Percentiles rank a stretch among this genome's conserved stretches.
phyloP scores from a whole-genome alignment of 345 rosid species.

The Populus alba region DNA sequence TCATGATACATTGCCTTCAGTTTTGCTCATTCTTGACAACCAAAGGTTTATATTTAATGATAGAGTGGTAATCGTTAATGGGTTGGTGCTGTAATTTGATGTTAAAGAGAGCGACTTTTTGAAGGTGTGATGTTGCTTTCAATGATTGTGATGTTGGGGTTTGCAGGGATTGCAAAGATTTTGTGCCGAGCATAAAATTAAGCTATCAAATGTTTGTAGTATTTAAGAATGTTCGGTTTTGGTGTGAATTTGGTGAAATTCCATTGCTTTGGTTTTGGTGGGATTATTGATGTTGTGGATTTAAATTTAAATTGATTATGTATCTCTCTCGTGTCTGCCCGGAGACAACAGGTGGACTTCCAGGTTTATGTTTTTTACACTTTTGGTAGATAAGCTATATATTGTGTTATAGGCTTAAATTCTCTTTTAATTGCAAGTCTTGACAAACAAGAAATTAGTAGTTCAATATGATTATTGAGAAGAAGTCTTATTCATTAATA shows the following conservation, averaged over 20 bases:
- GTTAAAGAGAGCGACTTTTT: too few species aligned
- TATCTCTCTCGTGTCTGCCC: conserved; percentile 90
- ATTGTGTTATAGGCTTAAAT: not conserved
- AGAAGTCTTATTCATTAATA: too few species aligned
- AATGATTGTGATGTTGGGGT: too few species aligned
- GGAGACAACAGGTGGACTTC: conserved; percentile 95
- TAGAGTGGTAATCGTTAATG: conserved; percentile 60
- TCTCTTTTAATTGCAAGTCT: not conserved
- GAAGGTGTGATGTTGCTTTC: too few species aligned
- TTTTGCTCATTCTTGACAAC: conserved; percentile 82
- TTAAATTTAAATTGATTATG: conserved; percentile 71
- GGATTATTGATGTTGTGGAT: too few species aligned
- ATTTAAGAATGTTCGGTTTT: not conserved
- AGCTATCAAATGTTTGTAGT: conserved; percentile 67
- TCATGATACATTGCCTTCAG: conserved; percentile 86
- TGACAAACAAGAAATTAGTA: not conserved
- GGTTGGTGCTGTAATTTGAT: not conserved
- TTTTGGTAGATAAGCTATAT: not conserved
- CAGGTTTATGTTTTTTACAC: conserved; percentile 48
- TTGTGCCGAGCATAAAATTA: conserved; percentile 89
- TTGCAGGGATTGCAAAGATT: conserved; percentile 84
- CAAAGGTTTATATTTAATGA: conserved; percentile 91
- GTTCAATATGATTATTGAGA: too few species aligned
- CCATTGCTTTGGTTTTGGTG: too few species aligned
- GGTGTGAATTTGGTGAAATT: too few species aligned